Evolutionary conservation across 192 early-diverging fungal species (phyloP).

Genomic region (Dispira parvispora): DNA sequence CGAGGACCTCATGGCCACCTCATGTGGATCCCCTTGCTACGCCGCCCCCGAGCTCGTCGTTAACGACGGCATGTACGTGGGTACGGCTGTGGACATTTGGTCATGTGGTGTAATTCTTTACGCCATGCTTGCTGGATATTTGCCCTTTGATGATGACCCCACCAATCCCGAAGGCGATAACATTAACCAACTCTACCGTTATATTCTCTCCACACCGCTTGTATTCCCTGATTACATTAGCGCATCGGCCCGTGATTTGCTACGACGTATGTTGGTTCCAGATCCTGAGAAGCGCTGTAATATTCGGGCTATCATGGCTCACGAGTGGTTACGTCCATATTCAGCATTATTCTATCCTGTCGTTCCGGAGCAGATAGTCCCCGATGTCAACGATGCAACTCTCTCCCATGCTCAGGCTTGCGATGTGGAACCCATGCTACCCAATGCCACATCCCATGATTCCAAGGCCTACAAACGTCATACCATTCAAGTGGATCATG

Average conservation of each 20-base stretch:
- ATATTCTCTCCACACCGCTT: constrained; percentile 65
- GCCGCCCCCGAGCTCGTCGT: constrained; percentile 99
- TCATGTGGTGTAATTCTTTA: constrained; percentile 95
- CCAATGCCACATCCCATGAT: too few relatives aligned
- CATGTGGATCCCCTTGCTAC: constrained; percentile 96
- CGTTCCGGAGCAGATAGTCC: constrained; percentile 12
- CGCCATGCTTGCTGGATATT: constrained; percentile 77
- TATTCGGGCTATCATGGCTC: constrained; percentile 58
- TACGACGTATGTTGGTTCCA: constrained; percentile 80
- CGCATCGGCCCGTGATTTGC: constrained; percentile 53
- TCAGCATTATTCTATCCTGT: constrained; percentile 27
- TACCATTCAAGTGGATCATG: constrained; percentile 40
- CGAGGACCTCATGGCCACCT: constrained; percentile 77
- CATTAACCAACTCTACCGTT: constrained; percentile 66
- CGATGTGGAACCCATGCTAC: too few relatives aligned
- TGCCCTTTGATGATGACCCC: constrained; percentile 85
- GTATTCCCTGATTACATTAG: constrained; percentile 79
- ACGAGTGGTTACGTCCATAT: constrained; percentile 43
- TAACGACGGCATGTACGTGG: constrained; percentile 87
- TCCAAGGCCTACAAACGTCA: constrained; percentile 26
- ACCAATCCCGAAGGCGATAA: constrained; percentile 81
- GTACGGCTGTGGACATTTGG: constrained; percentile 95
- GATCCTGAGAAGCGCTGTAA: constrained; percentile 62
- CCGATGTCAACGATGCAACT: not conserved
- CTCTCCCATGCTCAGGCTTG: too few relatives aligned